Evolutionary conservation across 805 yeast genomes (phyloP).

Genomic region (Wickerhamiella siamensis): DNA sequence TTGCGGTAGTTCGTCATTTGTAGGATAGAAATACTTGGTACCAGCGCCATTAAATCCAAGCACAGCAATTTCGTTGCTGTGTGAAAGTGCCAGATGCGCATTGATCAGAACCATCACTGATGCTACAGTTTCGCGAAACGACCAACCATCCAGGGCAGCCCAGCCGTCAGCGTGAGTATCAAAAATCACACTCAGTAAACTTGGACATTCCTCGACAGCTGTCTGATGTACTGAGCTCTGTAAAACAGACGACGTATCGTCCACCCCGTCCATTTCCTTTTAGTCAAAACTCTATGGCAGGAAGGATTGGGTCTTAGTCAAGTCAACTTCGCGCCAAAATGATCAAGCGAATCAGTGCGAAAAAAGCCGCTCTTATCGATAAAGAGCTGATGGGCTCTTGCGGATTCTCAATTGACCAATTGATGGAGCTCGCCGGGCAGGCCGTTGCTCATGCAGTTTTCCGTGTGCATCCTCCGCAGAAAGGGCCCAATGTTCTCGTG

Average conservation of each 20-base stretch:
- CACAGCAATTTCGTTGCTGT: constrained; percentile 70
- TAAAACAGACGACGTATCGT: constrained; percentile 22
- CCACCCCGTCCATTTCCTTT: constrained; percentile 23
- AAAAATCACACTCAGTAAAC: constrained; percentile 59
- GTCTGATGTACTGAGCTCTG: constrained; percentile 4
- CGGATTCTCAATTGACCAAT: constrained; percentile 69
- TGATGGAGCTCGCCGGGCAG: constrained; percentile 94
- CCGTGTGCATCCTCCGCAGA: constrained; percentile 44
- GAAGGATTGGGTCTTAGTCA: not conserved
- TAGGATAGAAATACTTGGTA: constrained; percentile 58
- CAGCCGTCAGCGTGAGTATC: constrained; percentile 68
- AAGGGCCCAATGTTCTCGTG: constrained; percentile 40
- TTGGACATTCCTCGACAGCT: constrained; percentile 52
- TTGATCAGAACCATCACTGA: constrained; percentile 64
- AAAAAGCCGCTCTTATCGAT: constrained; percentile 64
- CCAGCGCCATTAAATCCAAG: constrained; percentile 62
- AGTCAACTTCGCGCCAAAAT: not conserved
- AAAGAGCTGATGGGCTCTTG: constrained; percentile 74
- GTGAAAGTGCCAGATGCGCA: constrained; percentile 75
- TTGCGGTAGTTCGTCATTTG: constrained; percentile 1
- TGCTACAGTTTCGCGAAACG: constrained; percentile 45
- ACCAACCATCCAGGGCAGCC: constrained; percentile 26
- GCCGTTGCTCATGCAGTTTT: constrained; percentile 82
- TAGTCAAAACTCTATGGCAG: too few species aligned
- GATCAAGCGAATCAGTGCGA: constrained; percentile 19